Conservation (phyloP, 2,329 filamentous ascomycete genomes). For the Orbilia ellipsospora region DNA sequence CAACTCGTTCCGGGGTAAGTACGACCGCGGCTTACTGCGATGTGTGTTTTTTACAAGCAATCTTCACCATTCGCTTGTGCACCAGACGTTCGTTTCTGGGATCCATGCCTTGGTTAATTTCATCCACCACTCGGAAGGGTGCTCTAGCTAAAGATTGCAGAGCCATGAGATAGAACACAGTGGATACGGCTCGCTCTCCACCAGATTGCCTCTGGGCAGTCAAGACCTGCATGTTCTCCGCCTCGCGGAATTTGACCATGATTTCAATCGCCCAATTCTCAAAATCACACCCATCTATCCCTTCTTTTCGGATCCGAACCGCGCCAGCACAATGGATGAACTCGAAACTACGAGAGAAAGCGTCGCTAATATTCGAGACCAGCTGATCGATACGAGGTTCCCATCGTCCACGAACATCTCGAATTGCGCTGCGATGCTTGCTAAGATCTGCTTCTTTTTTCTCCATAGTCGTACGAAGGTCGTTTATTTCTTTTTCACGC, state of each 20-base stretch:
- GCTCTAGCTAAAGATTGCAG: constrained; percentile 92
- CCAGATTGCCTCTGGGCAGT: constrained; percentile 95
- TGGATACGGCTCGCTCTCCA: constrained; percentile 94
- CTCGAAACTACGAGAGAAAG: constrained; percentile 92
- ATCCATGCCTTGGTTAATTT: constrained; percentile 99
- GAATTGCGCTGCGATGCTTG: constrained; percentile 70
- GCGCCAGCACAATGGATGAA: constrained; percentile 95
- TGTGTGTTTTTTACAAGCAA: constrained; percentile 86
- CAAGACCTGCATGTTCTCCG: constrained; percentile 84
- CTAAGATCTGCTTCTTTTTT: constrained; percentile 69
- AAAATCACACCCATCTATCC: constrained; percentile 74
- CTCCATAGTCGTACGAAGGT: constrained; percentile 71
- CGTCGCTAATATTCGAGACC: constrained; percentile 82
- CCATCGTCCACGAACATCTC: constrained; percentile 76
- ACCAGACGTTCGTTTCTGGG: constrained; percentile 98
- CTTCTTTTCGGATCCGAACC: constrained; percentile 85
- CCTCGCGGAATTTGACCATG: constrained; percentile 92
- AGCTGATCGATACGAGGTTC: constrained; percentile 84
- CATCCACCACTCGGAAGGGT: constrained; percentile 97
- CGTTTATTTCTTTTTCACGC: constrained; percentile 76
- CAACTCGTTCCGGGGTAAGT: not conserved
- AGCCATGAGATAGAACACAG: constrained; percentile 99
- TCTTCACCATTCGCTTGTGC: constrained; percentile 97
- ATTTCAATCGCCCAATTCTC: constrained; percentile 94
- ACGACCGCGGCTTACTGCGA: constrained; percentile 64